These are phyloP conservation scores for Plasmodium malariae DNA, from an alignment of 169 alveolate species.

Conservation along the genomic window DNA sequence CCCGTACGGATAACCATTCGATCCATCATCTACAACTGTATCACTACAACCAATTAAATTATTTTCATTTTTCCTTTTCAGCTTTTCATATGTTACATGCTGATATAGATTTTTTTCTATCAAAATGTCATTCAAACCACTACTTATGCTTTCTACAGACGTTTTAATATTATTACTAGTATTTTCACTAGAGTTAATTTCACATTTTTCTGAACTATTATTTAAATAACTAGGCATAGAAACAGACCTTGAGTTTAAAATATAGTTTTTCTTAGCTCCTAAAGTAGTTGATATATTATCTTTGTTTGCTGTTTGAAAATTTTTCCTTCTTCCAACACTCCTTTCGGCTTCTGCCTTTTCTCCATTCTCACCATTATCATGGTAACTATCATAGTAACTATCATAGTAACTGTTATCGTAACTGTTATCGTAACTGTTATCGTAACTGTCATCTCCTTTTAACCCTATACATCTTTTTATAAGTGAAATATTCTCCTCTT, in stretches of 20 bases:
- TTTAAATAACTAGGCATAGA: constrained; percentile 54
- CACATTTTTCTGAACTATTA: constrained; percentile 1
- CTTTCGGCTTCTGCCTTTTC: neutral
- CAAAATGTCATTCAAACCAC: constrained; percentile 17
- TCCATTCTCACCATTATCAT: constrained; percentile 1
- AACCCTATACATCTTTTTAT: constrained; percentile 36
- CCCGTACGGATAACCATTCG: neutral
- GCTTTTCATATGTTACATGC: neutral
- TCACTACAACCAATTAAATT: neutral
- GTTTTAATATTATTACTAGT: constrained; percentile 38
- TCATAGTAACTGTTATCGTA: neutral
- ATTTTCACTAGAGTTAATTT: constrained; percentile 13
- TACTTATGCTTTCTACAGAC: constrained; percentile 30
- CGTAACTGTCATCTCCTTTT: constrained; percentile 15
- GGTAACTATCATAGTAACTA: neutral
- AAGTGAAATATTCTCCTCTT: constrained; percentile 28
- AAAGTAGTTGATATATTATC: neutral
- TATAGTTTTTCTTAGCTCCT: neutral
- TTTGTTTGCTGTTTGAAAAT: neutral
- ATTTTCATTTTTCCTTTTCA: neutral
- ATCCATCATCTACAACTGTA: neutral
- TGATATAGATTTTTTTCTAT: neutral
- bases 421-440: neutral
- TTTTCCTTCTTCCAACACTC: constrained; percentile 13
- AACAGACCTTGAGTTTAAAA: constrained; percentile 12